These are phyloP conservation scores for Schizothecium vesticola DNA, from an alignment of 495 filamentous ascomycete species.

Conservation along the genomic window DNA sequence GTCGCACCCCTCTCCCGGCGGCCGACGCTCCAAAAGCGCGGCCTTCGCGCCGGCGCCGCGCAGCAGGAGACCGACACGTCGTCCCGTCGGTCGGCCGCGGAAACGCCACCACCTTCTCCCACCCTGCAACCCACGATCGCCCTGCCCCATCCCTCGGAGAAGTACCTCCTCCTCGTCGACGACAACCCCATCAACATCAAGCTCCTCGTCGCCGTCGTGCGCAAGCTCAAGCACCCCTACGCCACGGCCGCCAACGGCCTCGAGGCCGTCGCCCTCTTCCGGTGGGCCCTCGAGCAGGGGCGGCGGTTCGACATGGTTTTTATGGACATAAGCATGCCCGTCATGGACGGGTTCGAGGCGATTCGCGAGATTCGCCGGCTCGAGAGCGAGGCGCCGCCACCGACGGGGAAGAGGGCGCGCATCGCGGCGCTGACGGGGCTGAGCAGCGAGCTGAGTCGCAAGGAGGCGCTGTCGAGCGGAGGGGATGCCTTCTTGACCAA, in stretches of 20 bases:
- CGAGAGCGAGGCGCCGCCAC: constrained; percentile 31
- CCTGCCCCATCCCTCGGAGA: constrained; percentile 23
- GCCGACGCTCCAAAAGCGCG: not conserved
- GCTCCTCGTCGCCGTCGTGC: constrained; percentile 59
- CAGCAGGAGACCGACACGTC: not conserved
- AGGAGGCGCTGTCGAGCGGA: constrained; percentile 59
- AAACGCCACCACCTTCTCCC: not conserved
- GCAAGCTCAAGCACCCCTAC: constrained; percentile 38
- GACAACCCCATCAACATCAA: constrained; percentile 73
- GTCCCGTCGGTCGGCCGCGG: not conserved
- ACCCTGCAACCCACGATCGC: constrained; percentile 15
- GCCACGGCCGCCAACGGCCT: constrained; percentile 38
- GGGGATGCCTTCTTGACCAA: constrained; percentile 68
- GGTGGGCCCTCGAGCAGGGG: constrained; percentile 17
- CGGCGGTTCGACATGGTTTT: constrained; percentile 47
- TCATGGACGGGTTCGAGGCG: constrained; percentile 58
- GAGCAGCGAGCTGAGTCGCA: constrained; percentile 55
- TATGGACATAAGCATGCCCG: constrained; percentile 65
- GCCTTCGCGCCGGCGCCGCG: not conserved
- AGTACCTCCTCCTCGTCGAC: constrained; percentile 59
- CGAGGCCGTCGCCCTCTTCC: constrained; percentile 38
- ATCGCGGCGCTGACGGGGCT: constrained; percentile 68
- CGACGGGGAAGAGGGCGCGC: constrained; percentile 34
- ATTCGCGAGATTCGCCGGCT: constrained; percentile 51
- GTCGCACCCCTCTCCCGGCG: not conserved